Conservation (phyloP, 2,329 filamentous ascomycete genomes). For the Trichoderma lentiforme region DNA sequence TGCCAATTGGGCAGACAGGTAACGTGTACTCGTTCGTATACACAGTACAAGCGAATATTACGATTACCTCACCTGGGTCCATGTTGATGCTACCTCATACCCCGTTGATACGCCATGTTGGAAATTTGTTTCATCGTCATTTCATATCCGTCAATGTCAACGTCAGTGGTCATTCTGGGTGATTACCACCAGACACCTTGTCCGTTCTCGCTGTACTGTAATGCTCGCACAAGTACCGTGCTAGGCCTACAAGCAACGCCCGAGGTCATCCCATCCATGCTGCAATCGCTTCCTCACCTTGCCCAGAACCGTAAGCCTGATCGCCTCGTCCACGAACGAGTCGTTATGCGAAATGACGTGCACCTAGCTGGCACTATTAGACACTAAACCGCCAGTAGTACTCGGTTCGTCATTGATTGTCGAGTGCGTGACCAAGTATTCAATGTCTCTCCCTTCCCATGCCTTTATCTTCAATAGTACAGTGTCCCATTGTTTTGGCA, state of each 20-base stretch:
- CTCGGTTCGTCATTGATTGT: neutral
- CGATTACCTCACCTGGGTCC: neutral
- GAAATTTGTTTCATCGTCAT: neutral
- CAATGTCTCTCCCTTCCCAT: neutral
- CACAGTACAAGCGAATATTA: neutral
- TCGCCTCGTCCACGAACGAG: neutral
- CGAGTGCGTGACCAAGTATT: neutral
- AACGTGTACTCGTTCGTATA: neutral
- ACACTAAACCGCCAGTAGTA: neutral
- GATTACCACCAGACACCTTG: too few relatives aligned
- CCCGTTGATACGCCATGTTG: neutral
- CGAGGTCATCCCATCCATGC: neutral
- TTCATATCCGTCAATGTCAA: neutral
- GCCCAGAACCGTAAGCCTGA: neutral
- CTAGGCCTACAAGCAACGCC: neutral
- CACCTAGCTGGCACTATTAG: neutral
- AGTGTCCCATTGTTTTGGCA: neutral
- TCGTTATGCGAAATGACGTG: conserved; percentile 10
- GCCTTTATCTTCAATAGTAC: neutral
- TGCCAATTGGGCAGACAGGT: neutral
- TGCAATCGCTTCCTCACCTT: neutral
- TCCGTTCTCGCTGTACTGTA: neutral
- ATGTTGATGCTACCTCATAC: neutral
- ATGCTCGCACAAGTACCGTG: neutral
- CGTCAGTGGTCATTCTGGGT: too few relatives aligned